phyloP scores from a whole-genome alignment of 768 basidiomycete species.

The Dioszegia aurantiaca region DNA sequence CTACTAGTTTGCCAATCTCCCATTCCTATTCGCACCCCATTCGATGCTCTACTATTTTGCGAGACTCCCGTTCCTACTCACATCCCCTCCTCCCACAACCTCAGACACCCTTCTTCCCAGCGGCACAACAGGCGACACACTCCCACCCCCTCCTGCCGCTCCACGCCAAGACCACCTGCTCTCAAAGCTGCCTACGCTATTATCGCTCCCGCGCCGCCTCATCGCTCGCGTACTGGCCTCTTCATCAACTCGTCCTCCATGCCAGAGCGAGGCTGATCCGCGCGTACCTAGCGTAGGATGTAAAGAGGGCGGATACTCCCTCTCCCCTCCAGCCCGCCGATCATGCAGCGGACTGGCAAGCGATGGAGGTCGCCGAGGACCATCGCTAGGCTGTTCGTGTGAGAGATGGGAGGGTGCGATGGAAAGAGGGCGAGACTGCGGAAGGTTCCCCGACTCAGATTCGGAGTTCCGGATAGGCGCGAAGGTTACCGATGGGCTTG shows the following conservation, averaged over 20 bases:
- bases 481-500: conserved; percentile 9
- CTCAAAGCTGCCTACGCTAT: conserved; percentile 67
- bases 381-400: not conserved
- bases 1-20: no score
- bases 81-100: not conserved
- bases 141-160: not conserved
- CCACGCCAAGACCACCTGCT: conserved; percentile 31
- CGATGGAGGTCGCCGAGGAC: not conserved
- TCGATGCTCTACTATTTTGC: no score
- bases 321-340: not conserved
- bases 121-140: not conserved
- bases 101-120: conserved; percentile 1
- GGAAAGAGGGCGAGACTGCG: not conserved
- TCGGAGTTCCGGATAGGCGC: conserved; percentile 3
- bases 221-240: conserved; percentile 88
- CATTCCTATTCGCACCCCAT: no score
- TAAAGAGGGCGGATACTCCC: conserved; percentile 19
- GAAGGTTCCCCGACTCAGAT: not conserved
- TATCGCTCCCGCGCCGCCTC: conserved; percentile 85
- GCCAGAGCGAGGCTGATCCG: conserved; percentile 8
- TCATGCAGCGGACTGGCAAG: conserved; percentile 7
- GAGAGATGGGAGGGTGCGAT: conserved; percentile 7
- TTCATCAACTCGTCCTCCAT: conserved; percentile 56
- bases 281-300: conserved; percentile 16
- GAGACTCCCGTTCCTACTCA: no score